Evolutionary conservation across 768 basidiomycete genomes (phyloP).

Genomic region (Russula olivacea): DNA sequence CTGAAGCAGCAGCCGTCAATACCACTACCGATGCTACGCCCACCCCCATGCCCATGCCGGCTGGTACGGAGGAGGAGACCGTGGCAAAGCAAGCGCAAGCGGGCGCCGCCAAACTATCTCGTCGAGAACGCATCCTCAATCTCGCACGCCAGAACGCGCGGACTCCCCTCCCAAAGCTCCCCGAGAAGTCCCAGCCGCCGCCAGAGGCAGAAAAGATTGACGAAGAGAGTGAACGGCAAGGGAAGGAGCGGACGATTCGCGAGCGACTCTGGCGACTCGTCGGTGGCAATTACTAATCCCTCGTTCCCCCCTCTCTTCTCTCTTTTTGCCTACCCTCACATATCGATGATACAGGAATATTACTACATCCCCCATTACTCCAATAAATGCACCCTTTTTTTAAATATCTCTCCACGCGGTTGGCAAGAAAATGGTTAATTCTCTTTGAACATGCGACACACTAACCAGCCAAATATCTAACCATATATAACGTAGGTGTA

Average conservation of each 20-base stretch:
- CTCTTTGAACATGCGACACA: background rate
- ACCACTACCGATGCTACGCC: background rate
- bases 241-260: constrained; percentile 20
- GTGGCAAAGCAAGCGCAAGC: no score
- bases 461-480: background rate
- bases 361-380: background rate
- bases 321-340: background rate
- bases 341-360: background rate
- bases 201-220: background rate
- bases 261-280: constrained; percentile 23
- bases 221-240: constrained; percentile 9
- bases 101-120: constrained; percentile 4
- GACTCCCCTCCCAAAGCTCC: constrained; percentile 16
- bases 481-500: background rate
- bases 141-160: constrained; percentile 22
- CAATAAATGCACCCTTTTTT: background rate
- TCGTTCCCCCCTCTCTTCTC: background rate
- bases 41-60: background rate
- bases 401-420: background rate
- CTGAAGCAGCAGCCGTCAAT: background rate
- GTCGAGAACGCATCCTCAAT: constrained; percentile 21
- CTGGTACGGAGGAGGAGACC: background rate
- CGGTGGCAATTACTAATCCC: constrained; percentile 11
- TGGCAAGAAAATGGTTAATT: background rate
- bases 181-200: background rate